Base-by-base conservation (phyloP, 768 basidiomycete genomes). In the Rhodotorula toruloides region DNA sequence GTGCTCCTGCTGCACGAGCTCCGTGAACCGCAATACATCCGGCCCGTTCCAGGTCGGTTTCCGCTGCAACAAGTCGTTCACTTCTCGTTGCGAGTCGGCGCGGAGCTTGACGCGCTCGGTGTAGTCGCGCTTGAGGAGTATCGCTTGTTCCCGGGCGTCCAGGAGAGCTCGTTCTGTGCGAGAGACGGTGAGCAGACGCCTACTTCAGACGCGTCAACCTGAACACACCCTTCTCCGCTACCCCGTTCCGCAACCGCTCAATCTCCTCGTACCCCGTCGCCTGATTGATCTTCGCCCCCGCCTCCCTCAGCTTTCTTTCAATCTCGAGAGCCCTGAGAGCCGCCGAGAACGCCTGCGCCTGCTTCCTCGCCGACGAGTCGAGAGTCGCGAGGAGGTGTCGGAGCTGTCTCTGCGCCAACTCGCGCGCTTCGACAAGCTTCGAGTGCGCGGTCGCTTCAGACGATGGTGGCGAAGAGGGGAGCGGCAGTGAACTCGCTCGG, bases 221-320 rank as follows among this genome's bases (percentile, higher is more conserved):
- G 29, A 9, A 31, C 82, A 67, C 75, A 93, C 96, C 94, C 81
- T 89, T 87, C 54, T 84, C 83, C 47, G 84, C 87, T 27, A 96
- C 91, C 49, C 81, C 82, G 68, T 79, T 79, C 78, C 93, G 91
- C 65, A 94, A 77, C 22, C 81, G 82, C 71, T 96, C 91, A 46
- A 96, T 93, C 73, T 86, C 85, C 69, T 88, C 87, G 73, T 99
- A 99, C 1, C 96, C 96, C 14, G 93, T 92, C 29, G 89, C 84
- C 65, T 84, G 85, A 75, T 93, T 97, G 63, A 98, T 79, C 73
- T 88, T 84, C 32, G 82, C 79, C 17, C 91, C 92, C 4, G 94
- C 81, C 72, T 85, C 82, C 48, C 86, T 85, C 72, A 94, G 84
- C 9, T 82, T 84, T 8, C 72, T 50, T 22, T 75, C 72, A 12